Evolutionary conservation across 345 rosid species (phyloP).

Genomic region (Eucalyptus sideroxylon): DNA sequence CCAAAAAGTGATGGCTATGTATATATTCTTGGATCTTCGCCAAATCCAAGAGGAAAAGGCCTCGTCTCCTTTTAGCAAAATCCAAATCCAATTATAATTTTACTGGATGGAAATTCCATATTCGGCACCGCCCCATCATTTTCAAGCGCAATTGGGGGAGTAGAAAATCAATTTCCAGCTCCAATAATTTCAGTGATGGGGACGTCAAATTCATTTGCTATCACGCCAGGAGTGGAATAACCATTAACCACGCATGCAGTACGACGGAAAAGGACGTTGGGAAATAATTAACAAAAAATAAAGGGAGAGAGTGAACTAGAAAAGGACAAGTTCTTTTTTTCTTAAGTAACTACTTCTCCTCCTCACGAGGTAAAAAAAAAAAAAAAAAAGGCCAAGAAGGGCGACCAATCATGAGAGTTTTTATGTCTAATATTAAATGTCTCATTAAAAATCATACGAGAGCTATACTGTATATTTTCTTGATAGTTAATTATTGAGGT

Average conservation of each 20-base stretch:
- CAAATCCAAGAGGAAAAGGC: background rate
- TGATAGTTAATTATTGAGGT: no score
- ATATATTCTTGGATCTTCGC: background rate
- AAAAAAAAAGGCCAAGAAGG: background rate
- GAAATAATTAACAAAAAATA: background rate
- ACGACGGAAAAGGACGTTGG: background rate
- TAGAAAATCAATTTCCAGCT: background rate
- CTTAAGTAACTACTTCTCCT: background rate
- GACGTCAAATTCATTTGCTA: background rate
- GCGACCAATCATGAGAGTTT: background rate
- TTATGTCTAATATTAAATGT: no score
- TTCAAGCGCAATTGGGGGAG: background rate
- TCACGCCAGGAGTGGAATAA: background rate
- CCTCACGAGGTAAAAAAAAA: accelerated
- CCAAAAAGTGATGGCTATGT: background rate
- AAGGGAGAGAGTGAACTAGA: background rate
- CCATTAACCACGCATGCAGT: background rate
- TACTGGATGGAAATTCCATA: background rate
- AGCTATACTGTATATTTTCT: no score
- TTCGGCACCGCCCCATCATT: background rate
- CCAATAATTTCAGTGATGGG: background rate
- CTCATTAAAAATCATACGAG: no score
- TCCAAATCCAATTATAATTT: background rate
- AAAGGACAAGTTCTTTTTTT: background rate
- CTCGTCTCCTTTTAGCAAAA: background rate